Base-by-base conservation (phyloP, 1,284 basidiomycete genomes). In the Leccinum fallax region DNA sequence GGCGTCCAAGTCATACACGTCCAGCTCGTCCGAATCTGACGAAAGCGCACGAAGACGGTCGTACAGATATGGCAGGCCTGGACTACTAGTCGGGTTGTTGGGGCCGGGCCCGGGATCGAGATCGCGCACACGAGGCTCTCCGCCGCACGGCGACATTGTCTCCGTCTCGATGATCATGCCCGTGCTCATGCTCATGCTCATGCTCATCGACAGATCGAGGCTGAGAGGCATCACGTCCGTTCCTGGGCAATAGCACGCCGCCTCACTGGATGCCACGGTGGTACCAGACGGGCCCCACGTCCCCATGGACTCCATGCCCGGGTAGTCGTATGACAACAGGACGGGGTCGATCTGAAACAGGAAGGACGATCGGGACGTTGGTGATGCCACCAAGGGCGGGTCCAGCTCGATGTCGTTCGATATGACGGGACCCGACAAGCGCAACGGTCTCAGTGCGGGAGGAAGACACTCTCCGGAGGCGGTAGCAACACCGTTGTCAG, bases 281-380 rank as follows among this genome's bases (percentile, higher is more conserved):
- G 10, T 21, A 21, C 19, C 43, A 34, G 34, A 34, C 6, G n/a
- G 10, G 9, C 26, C 9, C 28, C 28, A 53, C 10, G 28, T 11
- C 28, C 38, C 48, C 40, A 59, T 53, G 16, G 19, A 15, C 34
- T 34, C 32, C 34, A 55, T 21, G 0, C 60, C 67, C 0, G 64
- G 58, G 24, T 69, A 65, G 46, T 48, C 26, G 24, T 64, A 58
- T 19, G 67, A 61, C 32, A 76, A 65, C 34, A 74, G n/a, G 8
- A 54, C 30, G 26, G 74, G 72, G 26, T 76, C 73, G 46, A 74
- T 71, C 46, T 66, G 70, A 26, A 70, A 55, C 8, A 58, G 53
- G 26, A 55, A 13, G 11, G 28, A n/a, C 2, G 52, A 13, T 13
- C 28, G 24, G 24, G 63, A 8, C 46, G 28, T 6, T 16, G 48